Base-by-base conservation (phyloP, 1,284 basidiomycete species). In the Trametes pubescens region DNA sequence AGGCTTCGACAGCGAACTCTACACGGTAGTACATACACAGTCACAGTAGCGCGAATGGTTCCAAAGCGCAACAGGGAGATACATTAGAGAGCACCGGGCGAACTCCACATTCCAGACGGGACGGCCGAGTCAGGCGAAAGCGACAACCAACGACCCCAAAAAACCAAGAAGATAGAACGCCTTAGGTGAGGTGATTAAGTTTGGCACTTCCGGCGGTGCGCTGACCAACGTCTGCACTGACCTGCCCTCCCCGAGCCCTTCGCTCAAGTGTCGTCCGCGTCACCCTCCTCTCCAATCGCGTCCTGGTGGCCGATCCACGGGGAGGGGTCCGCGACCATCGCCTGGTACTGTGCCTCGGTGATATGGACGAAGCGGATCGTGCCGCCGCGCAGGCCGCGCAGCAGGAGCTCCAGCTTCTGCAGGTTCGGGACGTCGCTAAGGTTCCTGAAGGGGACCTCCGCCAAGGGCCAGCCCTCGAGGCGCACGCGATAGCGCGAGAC, bases 351-450 rank as follows among this genome's bases (percentile, higher is more conserved):
- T 0, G 48, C 69, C 24, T 74, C 72, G 6, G 67, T 44, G 51
- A 76, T 67, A 3, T 56, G 60, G n/a, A 72, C 68, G 66, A 76
- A 76, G 64, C 62, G 68, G 40, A 74, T 76, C 11, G 62, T 49
- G 22, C 70, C 66, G 40, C 55, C 63, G 64, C 66, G 66, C 73
- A 71, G 74, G 6, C 71, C 71, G 34, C 56, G 63, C 22, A 73
- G 61, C 16, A 76, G 71, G 13, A 69, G 59, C 54, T 76, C 75
- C 11, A 76, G 66, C 68, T 72, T 74, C 29, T 69, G 67, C 6
- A 75, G 64, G 66, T 76, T 76, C n/a, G 75, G 72, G 32, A 76
- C 70, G 63, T 75, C 72, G 69, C 72, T 73, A 11, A 76, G 69
- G 64, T 76, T 76, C 61, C 70, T 71, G 70, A 76, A 76, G n/a